phyloP scores from a whole-genome alignment of 768 basidiomycete species.

The Pulveroboletus ravenelii region DNA sequence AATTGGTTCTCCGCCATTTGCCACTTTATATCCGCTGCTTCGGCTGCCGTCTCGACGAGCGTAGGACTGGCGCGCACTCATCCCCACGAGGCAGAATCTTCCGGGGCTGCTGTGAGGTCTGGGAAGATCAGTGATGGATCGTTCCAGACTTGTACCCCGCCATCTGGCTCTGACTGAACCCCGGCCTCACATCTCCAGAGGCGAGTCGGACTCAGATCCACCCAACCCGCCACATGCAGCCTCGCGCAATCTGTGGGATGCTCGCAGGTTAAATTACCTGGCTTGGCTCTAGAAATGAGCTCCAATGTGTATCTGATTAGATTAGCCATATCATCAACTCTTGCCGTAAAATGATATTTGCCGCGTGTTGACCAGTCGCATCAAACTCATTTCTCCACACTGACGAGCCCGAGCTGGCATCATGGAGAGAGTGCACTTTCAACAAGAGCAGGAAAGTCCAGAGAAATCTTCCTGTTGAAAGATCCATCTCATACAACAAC shows the following conservation, averaged over 20 bases:
- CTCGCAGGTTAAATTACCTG: neutral
- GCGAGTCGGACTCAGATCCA: neutral
- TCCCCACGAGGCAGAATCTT: neutral
- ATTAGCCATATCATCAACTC: constrained; percentile 12
- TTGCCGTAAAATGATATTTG: constrained; percentile 1
- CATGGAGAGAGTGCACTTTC: constrained; percentile 93
- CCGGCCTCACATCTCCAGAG: neutral
- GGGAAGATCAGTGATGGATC: constrained; percentile 2
- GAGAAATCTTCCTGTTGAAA: neutral
- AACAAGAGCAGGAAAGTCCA: constrained; percentile 76
- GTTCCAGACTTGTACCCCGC: neutral
- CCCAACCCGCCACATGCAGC: too few relatives aligned
- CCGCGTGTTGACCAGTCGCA: constrained; percentile 5
- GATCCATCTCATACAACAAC: constrained; percentile 3
- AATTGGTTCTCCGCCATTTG: constrained; percentile 30
- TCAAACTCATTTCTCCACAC: neutral
- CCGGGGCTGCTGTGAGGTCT: constrained; percentile 1
- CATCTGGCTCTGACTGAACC: neutral
- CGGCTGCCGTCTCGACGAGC: neutral
- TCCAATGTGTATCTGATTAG: constrained; percentile 10
- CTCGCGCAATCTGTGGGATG: too few relatives aligned
- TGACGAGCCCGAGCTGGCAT: constrained; percentile 5
- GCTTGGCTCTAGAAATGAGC: neutral
- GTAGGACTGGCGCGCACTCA: neutral
- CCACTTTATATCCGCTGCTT: constrained; percentile 18